Percentiles rank a stretch among this genome's conserved stretches.
Conservation (phyloP, 2,329 filamentous ascomycete species). For the Lasiodiplodia citricola region DNA sequence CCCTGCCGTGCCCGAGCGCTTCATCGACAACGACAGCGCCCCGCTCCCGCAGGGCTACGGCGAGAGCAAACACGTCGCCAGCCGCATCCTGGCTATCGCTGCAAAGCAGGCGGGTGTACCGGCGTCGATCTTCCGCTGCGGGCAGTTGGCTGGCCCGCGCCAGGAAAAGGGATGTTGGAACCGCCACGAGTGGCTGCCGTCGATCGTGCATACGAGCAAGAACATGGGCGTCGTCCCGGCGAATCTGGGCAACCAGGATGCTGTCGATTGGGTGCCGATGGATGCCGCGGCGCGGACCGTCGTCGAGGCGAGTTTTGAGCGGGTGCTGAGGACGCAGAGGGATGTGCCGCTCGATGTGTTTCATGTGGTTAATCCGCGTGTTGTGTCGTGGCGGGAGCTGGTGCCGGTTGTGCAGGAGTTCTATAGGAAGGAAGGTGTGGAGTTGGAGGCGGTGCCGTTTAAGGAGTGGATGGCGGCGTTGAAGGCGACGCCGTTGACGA, state of each 20-base stretch:
- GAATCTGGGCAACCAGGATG: conserved; percentile 30
- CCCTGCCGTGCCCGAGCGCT: conserved; percentile 38
- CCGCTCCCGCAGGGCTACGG: conserved; percentile 45
- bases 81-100: conserved; percentile 39
- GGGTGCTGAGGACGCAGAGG: not conserved
- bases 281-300: conserved; percentile 18
- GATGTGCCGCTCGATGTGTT: conserved; percentile 3
- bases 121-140: conserved; percentile 34
- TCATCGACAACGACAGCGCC: conserved; percentile 34
- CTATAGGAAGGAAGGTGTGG: not conserved
- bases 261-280: conserved; percentile 37
- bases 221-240: conserved; percentile 31
- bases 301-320: not conserved
- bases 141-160: conserved; percentile 39
- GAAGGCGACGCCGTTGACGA: conserved; percentile 20
- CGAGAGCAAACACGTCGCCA: conserved; percentile 44
- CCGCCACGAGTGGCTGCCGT: conserved; percentile 36
- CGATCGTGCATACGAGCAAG: conserved; percentile 33
- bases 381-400: conserved; percentile 24
- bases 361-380: conserved; percentile 27
- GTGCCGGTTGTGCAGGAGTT: conserved; percentile 13
- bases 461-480: conserved; percentile 26
- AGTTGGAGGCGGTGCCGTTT: conserved; percentile 9
- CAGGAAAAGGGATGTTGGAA: conserved; percentile 34
- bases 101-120: conserved; percentile 35